These are phyloP conservation scores for Xylariales sp. DNA, from an alignment of 2,329 filamentous ascomycete species.

Conservation along the genomic window DNA sequence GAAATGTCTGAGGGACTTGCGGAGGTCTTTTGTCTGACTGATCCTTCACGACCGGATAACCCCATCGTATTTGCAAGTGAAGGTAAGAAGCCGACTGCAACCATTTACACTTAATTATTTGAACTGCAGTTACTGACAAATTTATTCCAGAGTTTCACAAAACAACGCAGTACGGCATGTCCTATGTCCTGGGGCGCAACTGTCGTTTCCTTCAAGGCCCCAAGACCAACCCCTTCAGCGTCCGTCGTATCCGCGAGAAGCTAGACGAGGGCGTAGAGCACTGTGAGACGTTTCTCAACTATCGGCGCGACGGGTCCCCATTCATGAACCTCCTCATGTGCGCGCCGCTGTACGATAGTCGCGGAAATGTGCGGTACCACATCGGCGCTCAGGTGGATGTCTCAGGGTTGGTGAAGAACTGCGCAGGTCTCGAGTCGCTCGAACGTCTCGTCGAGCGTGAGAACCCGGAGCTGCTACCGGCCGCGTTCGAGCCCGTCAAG, in stretches of 20 bases:
- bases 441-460: slow-evolving; percentile 36
- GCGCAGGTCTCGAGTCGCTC: slow-evolving; percentile 60
- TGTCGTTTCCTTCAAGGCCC: slow-evolving; percentile 77
- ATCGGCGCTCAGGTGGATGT: slow-evolving; percentile 71
- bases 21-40: slow-evolving; percentile 73
- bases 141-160: slow-evolving; percentile 59
- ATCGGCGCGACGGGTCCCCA: slow-evolving; percentile 69
- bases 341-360: slow-evolving; percentile 66
- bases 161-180: slow-evolving; percentile 71
- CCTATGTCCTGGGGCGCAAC: slow-evolving; percentile 70
- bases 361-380: slow-evolving; percentile 61
- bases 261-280: slow-evolving; percentile 62
- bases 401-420: slow-evolving; percentile 63
- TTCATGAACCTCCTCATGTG: slow-evolving; percentile 76
- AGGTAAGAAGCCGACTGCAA: slow-evolving; percentile 52
- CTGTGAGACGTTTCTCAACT: slow-evolving; percentile 73
- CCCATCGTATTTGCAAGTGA: slow-evolving; percentile 75
- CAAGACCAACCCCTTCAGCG: slow-evolving; percentile 59
- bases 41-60: slow-evolving; percentile 68
- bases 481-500: slow-evolving; percentile 8
- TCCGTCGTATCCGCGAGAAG: slow-evolving; percentile 58
- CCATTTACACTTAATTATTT: too few species aligned
- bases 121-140: not conserved
- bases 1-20: slow-evolving; percentile 71
- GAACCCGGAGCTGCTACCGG: slow-evolving; percentile 2